These are phyloP conservation scores for Babesia ovis DNA, from an alignment of 169 alveolate genomes.

Conservation along the genomic window DNA sequence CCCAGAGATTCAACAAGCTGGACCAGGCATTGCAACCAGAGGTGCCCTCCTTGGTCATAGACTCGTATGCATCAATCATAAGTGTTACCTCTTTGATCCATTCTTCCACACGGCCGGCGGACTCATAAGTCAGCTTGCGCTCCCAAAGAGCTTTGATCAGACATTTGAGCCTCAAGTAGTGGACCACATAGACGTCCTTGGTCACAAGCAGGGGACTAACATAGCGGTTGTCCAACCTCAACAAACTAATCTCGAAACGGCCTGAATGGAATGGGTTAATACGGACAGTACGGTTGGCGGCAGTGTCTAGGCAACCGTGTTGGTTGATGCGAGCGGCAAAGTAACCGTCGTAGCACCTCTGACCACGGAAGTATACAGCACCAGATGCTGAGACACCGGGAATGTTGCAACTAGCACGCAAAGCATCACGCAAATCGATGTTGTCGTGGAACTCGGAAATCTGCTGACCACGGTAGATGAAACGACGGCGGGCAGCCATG, in stretches of 20 bases:
- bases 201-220: constrained; percentile 27
- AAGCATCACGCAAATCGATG: constrained; percentile 60
- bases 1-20: background rate
- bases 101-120: background rate
- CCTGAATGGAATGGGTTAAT: constrained; percentile 42
- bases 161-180: constrained; percentile 55
- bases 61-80: constrained; percentile 15
- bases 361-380: constrained; percentile 64
- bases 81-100: constrained; percentile 16
- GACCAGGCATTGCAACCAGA: background rate
- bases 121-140: constrained; percentile 27
- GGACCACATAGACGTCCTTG: constrained; percentile 40
- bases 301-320: constrained; percentile 66
- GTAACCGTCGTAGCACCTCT: constrained; percentile 72
- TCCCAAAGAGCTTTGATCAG: constrained; percentile 22
- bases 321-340: constrained; percentile 47
- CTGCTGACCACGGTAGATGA: constrained; percentile 43
- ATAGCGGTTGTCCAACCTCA: constrained; percentile 22
- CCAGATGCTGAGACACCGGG: constrained; percentile 68
- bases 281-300: constrained; percentile 57
- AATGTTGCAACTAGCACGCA: constrained; percentile 73
- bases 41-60: background rate
- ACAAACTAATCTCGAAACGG: constrained; percentile 1
- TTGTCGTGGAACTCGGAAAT: constrained; percentile 58
- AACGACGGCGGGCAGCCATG: constrained; percentile 35